Evolutionary conservation across 495 filamentous ascomycete species (phyloP).

Genomic region (Amorphotheca resinae): DNA sequence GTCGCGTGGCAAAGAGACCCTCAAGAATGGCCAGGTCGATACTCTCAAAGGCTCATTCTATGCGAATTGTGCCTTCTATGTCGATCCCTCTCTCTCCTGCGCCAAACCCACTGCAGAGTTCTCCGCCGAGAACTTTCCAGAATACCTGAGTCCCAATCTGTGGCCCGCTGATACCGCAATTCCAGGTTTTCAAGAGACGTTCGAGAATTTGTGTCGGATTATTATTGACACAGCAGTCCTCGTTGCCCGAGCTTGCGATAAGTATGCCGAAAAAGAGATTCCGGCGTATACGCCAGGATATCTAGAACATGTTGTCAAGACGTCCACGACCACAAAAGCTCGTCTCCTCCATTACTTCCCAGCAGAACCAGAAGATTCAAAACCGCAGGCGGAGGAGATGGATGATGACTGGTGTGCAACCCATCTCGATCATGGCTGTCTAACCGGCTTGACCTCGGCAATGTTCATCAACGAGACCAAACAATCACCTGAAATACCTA

Average conservation of each 20-base stretch:
- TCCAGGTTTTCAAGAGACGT: conserved; percentile 56
- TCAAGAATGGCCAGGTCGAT: conserved; percentile 79
- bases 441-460: conserved; percentile 86
- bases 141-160: conserved; percentile 56
- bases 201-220: conserved; percentile 66
- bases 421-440: conserved; percentile 84
- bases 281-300: conserved; percentile 61
- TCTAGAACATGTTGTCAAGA: conserved; percentile 74
- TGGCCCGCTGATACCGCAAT: conserved; percentile 62
- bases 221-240: conserved; percentile 83
- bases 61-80: conserved; percentile 89
- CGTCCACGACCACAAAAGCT: conserved; percentile 81
- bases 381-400: conserved; percentile 23
- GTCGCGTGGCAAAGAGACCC: conserved; percentile 89
- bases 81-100: conserved; percentile 47
- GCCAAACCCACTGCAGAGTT: conserved; percentile 44
- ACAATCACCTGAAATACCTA: conserved; percentile 29
- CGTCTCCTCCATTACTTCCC: conserved; percentile 91
- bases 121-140: conserved; percentile 45
- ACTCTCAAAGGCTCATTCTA: conserved; percentile 95
- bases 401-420: conserved; percentile 95
- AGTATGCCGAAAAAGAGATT: conserved; percentile 68
- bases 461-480: conserved; percentile 84
- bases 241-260: conserved; percentile 79
- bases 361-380: conserved; percentile 23